A percentile compares a stretch with the other conserved stretches of the same genome.
These are phyloP conservation scores for Pichia sp. DNA, from an alignment of 1,139 yeast genomes.

Conservation along the genomic window DNA sequence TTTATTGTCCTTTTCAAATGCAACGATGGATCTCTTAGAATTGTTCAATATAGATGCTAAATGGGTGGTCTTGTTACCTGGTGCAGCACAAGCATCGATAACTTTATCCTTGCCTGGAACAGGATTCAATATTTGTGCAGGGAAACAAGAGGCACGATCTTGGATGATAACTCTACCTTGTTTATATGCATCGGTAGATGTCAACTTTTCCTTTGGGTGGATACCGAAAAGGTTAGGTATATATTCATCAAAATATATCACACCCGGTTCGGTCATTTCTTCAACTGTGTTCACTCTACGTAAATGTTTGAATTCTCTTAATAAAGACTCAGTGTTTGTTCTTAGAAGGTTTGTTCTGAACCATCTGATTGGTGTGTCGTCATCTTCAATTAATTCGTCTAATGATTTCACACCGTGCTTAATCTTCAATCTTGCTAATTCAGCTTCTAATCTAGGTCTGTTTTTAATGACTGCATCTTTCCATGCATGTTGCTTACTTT, in stretches of 20 bases:
- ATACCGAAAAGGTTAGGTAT: slow-evolving; percentile 81
- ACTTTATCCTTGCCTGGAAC: slow-evolving; percentile 50
- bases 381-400: slow-evolving; percentile 49
- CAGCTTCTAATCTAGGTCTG: slow-evolving; percentile 80
- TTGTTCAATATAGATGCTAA: slow-evolving; percentile 60
- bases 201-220: slow-evolving; percentile 68
- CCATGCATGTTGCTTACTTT: slow-evolving; percentile 84
- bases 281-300: slow-evolving; percentile 45
- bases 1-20: slow-evolving; percentile 81
- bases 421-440: slow-evolving; percentile 72
- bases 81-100: slow-evolving; percentile 97
- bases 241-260: slow-evolving; percentile 65
- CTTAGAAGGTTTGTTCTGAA: slow-evolving; percentile 69
- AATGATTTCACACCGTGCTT: slow-evolving; percentile 57
- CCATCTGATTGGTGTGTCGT: slow-evolving; percentile 89
- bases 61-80: slow-evolving; percentile 97
- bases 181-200: slow-evolving; percentile 63
- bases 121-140: slow-evolving; percentile 78
- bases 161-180: slow-evolving; percentile 84
- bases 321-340: slow-evolving; percentile 41
- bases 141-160: slow-evolving; percentile 96
- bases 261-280: slow-evolving; percentile 49
- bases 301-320: slow-evolving; percentile 47
- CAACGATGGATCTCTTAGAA: slow-evolving; percentile 50
- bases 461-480: slow-evolving; percentile 79